Base-by-base conservation (phyloP, 768 basidiomycete species). In the Collybiopsis confluens region DNA sequence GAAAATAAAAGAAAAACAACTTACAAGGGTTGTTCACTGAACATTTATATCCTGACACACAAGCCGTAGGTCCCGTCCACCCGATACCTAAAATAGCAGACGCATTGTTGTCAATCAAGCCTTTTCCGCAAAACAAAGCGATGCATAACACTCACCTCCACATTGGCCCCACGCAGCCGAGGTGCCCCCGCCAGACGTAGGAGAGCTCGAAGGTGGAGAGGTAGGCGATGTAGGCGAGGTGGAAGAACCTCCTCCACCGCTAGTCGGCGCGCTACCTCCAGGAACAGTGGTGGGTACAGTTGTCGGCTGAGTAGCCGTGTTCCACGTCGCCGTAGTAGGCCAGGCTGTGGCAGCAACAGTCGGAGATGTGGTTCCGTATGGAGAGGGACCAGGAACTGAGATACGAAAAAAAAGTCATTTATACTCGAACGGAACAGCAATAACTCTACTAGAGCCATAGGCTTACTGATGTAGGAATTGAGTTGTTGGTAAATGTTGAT, bases 281-380 rank as follows among this genome's bases (percentile, higher is more conserved):
- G 60, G 64, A 26, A 64, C 59, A 43, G 59, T 64, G 20, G 76
- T 78, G 21, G 78, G 76, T 26, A 74, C 72, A 21, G 76, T 73
- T 42, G 68, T 63, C 23, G 79, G 77, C 59, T 78, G 77, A 10
- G 66, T 63, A 2, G 73, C 72, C 10, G 77, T 78, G 65, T 76
- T 75, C 75, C 76, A 79, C 16, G 76, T 78, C 15, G 77, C 76
- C 23, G 76, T 74, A 3, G 73, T 73, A 13, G 76, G 74, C 56
- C 61, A 80, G 2, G 73, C 54, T 21, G 76, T 76, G 18, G 66
- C 67, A 11, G 73, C 78, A 24, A 76, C 67, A 5, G 74, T 49
- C 5, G 74, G 66, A 16, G 70, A 69, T 18, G 73, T 54, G 20
- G 66, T 66, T 26, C 67, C 73, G 60, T 75, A 78, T 0, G 76